Base-by-base conservation (phyloP, 345 rosid species). In the Balakata baccata region DNA sequence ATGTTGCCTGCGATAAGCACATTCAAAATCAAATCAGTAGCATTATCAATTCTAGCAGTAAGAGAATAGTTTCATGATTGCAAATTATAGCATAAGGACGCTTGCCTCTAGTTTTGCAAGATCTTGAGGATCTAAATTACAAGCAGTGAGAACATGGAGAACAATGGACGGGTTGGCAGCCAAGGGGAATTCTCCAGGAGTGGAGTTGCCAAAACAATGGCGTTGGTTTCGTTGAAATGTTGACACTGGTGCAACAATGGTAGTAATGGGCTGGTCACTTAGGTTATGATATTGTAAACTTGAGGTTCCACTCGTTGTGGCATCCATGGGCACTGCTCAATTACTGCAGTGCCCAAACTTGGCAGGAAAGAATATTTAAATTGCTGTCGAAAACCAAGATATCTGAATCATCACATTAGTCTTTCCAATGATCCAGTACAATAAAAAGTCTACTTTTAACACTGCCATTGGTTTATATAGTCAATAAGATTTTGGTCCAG, bases 81-180 rank as follows among this genome's bases (percentile, higher is more conserved):
- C 53, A 74, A 72, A 0, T 16, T 34, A 76, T 46, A 53, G 45
- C 52, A 75, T 79, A 75, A 74, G 54, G 45, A 43, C 11, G 77
- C 91, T 78, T 89, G 94, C 99, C 99, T 95, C 99, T 25, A 95
- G 87, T 75, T 86, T 95, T 3, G 97, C 99, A 59, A 95, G 98
- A 77, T 95, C 99, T 68, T 87, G 93, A 60, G 99, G 94, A 73
- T 87, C 94, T 82, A 95, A 89, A 80, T 80, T 88, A 77, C 94
- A 90, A 3, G 94, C 80, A 0, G 99, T 93, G 39, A 95, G 94
- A 77, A 95, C 91, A 81, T 95, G 93, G 72, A 95, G 98, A 41
- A 93, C 89, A 75, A 95, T 88, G 64, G 97, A 93, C 45, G 99
- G 99, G 68, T 72, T 95, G 18, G 96, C 90, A 79, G 99, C 97